A percentile compares a stretch with the other conserved stretches of the same genome.
phyloP scores from a whole-genome alignment of 345 rosid species.

The Melaleuca alternifolia region DNA sequence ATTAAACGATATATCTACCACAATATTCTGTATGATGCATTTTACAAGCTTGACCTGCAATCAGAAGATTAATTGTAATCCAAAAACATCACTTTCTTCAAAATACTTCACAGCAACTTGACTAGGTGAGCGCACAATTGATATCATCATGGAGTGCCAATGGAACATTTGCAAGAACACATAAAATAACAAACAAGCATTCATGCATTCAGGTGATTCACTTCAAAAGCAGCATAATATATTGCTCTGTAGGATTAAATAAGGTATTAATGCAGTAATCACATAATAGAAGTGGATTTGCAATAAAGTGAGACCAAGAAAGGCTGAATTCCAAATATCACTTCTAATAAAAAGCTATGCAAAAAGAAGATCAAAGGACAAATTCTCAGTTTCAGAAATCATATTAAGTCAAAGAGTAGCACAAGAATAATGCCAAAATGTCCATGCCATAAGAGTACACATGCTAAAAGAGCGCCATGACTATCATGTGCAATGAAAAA shows the following conservation, averaged over 20 bases:
- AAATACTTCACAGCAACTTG: neutral
- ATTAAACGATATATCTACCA: constrained; percentile 90
- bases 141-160: neutral
- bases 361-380: neutral
- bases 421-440: neutral
- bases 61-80: constrained; percentile 1
- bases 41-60: constrained; percentile 89
- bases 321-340: neutral
- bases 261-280: neutral
- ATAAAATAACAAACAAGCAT: neutral
- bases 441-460: neutral
- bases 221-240: neutral
- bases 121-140: neutral
- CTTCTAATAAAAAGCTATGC: neutral
- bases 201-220: neutral
- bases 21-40: constrained; percentile 70
- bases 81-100: neutral
- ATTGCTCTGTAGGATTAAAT: neutral
- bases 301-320: neutral
- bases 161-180: neutral
- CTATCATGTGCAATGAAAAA: neutral
- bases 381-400: neutral
- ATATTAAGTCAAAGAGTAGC: neutral
- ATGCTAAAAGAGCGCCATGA: neutral
- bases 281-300: neutral